These are phyloP conservation scores for Malassezia nana DNA, from an alignment of 1,284 basidiomycete genomes.

Conservation along the genomic window DNA sequence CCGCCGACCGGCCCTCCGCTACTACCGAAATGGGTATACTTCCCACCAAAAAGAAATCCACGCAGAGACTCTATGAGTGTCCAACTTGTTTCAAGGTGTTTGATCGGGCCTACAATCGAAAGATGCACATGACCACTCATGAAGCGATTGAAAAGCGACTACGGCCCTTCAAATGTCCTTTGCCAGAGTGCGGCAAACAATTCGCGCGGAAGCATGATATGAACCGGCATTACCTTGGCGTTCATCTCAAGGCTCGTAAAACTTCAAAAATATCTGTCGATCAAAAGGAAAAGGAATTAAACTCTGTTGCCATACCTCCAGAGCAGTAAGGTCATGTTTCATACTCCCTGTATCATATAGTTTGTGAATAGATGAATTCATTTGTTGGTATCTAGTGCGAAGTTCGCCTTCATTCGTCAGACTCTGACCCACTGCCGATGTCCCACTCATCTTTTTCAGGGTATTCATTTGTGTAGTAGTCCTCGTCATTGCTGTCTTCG, in stretches of 20 bases:
- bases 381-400: not conserved
- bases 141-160: constrained; percentile 18
- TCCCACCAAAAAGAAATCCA: not conserved
- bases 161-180: constrained; percentile 10
- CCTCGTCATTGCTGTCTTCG: constrained; percentile 46
- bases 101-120: constrained; percentile 15
- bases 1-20: not conserved
- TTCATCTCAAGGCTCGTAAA: constrained; percentile 11
- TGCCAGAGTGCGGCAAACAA: constrained; percentile 8
- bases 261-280: not conserved
- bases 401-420: not conserved
- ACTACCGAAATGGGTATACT: constrained; percentile 2
- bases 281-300: not conserved
- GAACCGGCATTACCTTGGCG: constrained; percentile 17
- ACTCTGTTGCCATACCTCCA: not conserved
- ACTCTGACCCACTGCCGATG: not conserved
- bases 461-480: constrained; percentile 44
- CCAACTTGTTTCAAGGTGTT: constrained; percentile 18
- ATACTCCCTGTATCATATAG: not conserved
- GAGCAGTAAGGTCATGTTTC: not conserved
- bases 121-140: constrained; percentile 16
- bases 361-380: not conserved
- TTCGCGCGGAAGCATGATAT: constrained; percentile 18
- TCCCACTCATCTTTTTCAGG: constrained; percentile 33
- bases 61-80: constrained; percentile 10